Percentiles rank a stretch among this genome's conserved stretches.
Conservation (phyloP, 257 asterid genomes). For the Eustoma russellianum region DNA sequence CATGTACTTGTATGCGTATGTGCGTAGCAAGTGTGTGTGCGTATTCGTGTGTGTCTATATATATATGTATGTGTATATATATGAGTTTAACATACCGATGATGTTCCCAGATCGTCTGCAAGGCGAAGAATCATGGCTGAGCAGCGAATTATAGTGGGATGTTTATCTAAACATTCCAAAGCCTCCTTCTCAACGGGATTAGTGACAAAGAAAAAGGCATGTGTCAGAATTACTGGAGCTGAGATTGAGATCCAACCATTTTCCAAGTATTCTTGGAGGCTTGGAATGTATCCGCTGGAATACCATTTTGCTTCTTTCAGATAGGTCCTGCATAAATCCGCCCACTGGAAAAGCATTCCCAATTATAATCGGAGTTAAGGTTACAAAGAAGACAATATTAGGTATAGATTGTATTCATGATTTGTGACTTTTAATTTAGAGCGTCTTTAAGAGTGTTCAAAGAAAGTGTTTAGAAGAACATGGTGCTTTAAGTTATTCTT, state of each 20-base stretch:
- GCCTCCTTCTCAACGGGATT: slow-evolving; percentile 27
- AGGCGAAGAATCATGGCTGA: slow-evolving; percentile 27
- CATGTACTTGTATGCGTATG: no score
- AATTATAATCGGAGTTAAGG: no score
- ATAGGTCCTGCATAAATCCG: slow-evolving; percentile 7
- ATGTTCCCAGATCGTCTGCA: slow-evolving; percentile 41
- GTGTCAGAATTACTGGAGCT: slow-evolving; percentile 20
- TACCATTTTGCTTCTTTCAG: slow-evolving; percentile 20
- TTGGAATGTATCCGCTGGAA: slow-evolving; percentile 11
- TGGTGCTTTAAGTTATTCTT: no score
- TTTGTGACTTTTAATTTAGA: no score
- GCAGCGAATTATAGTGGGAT: slow-evolving; percentile 22
- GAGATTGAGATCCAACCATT: slow-evolving; percentile 36
- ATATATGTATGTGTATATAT: no score
- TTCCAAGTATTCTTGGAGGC: slow-evolving; percentile 14
- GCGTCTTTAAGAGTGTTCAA: no score
- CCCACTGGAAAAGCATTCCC: slow-evolving; percentile 14
- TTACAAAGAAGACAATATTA: no score
- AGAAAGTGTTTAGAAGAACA: no score
- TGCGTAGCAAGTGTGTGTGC: no score
- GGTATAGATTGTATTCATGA: no score
- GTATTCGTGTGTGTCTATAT: no score
- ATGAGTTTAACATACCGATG: slow-evolving; percentile 16
- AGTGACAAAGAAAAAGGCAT: slow-evolving; percentile 23
- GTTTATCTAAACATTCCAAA: slow-evolving; percentile 9